phyloP scores from a whole-genome alignment of 1,139 yeast species.

The Yarrowia galli region DNA sequence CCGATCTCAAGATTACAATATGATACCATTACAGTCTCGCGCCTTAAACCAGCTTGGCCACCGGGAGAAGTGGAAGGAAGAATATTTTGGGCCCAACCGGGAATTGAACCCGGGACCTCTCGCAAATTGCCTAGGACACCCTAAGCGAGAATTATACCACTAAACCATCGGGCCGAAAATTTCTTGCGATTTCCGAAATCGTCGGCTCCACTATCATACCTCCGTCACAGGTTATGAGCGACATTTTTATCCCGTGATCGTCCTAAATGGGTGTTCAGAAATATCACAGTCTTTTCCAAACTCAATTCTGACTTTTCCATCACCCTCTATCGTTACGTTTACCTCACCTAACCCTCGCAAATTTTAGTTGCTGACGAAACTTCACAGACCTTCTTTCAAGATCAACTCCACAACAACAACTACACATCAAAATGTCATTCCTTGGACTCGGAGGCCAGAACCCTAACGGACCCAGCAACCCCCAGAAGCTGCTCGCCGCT shows the following conservation, averaged over 20 bases:
- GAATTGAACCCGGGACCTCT: constrained; percentile 41
- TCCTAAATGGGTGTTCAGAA: background rate
- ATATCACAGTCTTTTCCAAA: background rate
- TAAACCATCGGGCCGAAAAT: constrained; percentile 39
- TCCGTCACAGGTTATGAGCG: constrained; percentile 28
- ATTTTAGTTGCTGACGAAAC: constrained; percentile 36
- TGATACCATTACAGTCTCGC: constrained; percentile 38
- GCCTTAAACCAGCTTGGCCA: constrained; percentile 39
- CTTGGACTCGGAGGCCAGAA: constrained; percentile 80
- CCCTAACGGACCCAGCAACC: constrained; percentile 52
- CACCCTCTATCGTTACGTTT: background rate
- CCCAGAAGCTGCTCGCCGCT: constrained; percentile 68
- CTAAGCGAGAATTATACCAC: constrained; percentile 42
- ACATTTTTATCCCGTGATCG: background rate
- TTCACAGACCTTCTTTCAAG: constrained; percentile 27
- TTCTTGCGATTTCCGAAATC: background rate
- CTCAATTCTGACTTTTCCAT: background rate
- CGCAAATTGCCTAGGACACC: constrained; percentile 39
- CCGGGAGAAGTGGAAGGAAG: constrained; percentile 44
- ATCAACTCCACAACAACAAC: constrained; percentile 29
- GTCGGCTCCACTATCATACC: background rate
- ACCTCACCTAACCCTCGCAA: constrained; percentile 31
- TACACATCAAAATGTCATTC: constrained; percentile 60
- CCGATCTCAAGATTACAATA: constrained; percentile 38
- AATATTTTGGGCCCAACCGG: constrained; percentile 40